Conservation (phyloP, 441 rosid genomes). For the Syzygium syzygioides region DNA sequence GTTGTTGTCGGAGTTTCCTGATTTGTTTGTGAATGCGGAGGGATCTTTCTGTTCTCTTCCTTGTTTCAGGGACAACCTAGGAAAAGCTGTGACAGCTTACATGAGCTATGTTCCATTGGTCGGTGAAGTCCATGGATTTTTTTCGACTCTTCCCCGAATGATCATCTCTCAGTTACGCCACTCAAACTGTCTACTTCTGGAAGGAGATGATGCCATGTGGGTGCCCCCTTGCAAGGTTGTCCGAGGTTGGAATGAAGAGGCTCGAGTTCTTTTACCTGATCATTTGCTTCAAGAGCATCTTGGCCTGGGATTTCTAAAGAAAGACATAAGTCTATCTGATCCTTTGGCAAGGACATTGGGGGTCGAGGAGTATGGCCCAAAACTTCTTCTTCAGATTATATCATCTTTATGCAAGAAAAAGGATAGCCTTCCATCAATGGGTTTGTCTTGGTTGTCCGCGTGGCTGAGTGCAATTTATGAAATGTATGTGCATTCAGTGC, state of each 20-base stretch:
- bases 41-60: slow-evolving; percentile 75
- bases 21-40: slow-evolving; percentile 64
- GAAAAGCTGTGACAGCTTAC: slow-evolving; percentile 77
- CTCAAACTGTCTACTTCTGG: slow-evolving; percentile 74
- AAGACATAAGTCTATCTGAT: slow-evolving; percentile 71
- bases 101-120: slow-evolving; percentile 89
- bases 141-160: slow-evolving; percentile 71
- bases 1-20: slow-evolving; percentile 76
- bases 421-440: slow-evolving; percentile 58
- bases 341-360: slow-evolving; percentile 78
- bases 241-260: slow-evolving; percentile 82
- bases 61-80: slow-evolving; percentile 71
- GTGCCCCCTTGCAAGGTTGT: slow-evolving; percentile 90
- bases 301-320: slow-evolving; percentile 80
- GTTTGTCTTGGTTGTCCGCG: slow-evolving; percentile 69
- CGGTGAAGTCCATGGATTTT: slow-evolving; percentile 97
- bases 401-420: slow-evolving; percentile 43
- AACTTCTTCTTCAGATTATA: slow-evolving; percentile 58
- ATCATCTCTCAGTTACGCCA: slow-evolving; percentile 60
- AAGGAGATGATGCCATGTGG: slow-evolving; percentile 66
- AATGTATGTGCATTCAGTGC: slow-evolving; percentile 40
- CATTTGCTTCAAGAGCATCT: slow-evolving; percentile 71
- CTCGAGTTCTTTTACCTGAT: slow-evolving; percentile 50
- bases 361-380: slow-evolving; percentile 73
- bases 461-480: slow-evolving; percentile 53